These are phyloP conservation scores for Trametes cubensis DNA, from an alignment of 768 basidiomycete species.

Conservation along the genomic window DNA sequence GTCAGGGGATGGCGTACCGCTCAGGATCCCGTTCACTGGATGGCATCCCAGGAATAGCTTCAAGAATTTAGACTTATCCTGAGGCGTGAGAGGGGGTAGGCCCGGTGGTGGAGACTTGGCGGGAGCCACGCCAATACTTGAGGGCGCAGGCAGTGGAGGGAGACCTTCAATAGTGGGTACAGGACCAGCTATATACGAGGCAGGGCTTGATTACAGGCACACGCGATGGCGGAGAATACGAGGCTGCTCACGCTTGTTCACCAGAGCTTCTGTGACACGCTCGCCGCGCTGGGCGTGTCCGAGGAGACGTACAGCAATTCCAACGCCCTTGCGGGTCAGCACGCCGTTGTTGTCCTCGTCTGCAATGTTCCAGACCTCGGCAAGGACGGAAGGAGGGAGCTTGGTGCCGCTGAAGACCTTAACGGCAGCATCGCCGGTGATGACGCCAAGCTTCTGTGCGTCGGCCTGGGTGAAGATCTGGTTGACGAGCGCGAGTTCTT, in stretches of 20 bases:
- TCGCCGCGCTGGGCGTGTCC: conserved; percentile 92
- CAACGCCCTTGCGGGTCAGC: conserved; percentile 85
- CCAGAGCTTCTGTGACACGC: conserved; percentile 59
- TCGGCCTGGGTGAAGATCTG: conserved; percentile 77
- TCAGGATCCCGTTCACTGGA: conserved; percentile 76
- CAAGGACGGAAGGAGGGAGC: conserved; percentile 74
- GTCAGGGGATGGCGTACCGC: conserved; percentile 50
- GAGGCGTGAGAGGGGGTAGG: conserved; percentile 70
- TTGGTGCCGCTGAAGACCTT: conserved; percentile 83
- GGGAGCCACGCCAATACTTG: conserved; percentile 49
- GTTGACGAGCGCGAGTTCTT: conserved; percentile 62
- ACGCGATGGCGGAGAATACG: background rate
- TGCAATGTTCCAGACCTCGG: conserved; percentile 92
- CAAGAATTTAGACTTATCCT: conserved; percentile 85
- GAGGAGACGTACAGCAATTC: conserved; percentile 87
- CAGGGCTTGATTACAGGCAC: conserved; percentile 15
- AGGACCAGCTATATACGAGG: conserved; percentile 69
- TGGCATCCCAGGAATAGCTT: conserved; percentile 74
- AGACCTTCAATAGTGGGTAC: conserved; percentile 79
- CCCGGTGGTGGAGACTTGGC: conserved; percentile 66
- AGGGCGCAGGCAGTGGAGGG: conserved; percentile 52
- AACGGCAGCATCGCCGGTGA: conserved; percentile 91
- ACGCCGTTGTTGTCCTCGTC: conserved; percentile 95
- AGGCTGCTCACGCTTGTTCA: conserved; percentile 66
- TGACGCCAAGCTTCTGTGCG: conserved; percentile 75